Conservation (phyloP, 257 asterid species). For the Coffea eugenioides region DNA sequence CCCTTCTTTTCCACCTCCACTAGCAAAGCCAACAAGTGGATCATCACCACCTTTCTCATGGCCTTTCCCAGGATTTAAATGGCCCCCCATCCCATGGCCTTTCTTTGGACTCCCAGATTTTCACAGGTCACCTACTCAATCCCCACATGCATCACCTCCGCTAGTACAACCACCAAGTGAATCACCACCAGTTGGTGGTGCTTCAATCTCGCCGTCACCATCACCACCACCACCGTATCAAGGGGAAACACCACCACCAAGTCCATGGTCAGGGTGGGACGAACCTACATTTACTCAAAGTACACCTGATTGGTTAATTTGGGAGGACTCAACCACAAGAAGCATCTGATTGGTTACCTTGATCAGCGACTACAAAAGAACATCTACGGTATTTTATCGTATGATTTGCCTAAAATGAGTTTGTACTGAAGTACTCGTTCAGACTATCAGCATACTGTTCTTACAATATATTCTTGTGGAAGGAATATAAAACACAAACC, state of each 20-base stretch:
- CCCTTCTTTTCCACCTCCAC: neutral
- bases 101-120: neutral
- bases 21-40: neutral
- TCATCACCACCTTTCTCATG: neutral
- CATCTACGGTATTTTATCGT: neutral
- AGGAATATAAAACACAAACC: neutral
- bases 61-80: too few relatives aligned
- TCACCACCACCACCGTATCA: neutral
- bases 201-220: neutral
- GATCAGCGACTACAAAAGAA: neutral
- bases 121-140: neutral
- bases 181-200: neutral
- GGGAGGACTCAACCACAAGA: neutral
- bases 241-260: neutral
- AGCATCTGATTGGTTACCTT: neutral
- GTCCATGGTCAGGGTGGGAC: neutral
- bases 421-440: neutral
- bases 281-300: neutral
- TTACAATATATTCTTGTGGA: neutral
- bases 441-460: neutral
- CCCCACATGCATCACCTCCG: neutral
- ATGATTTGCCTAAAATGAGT: neutral
- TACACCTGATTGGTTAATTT: neutral
- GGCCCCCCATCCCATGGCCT: neutral
- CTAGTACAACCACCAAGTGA: neutral